Conservation (phyloP, 192 early-diverging fungal genomes). For the Gorgonomyces haynaldii region DNA sequence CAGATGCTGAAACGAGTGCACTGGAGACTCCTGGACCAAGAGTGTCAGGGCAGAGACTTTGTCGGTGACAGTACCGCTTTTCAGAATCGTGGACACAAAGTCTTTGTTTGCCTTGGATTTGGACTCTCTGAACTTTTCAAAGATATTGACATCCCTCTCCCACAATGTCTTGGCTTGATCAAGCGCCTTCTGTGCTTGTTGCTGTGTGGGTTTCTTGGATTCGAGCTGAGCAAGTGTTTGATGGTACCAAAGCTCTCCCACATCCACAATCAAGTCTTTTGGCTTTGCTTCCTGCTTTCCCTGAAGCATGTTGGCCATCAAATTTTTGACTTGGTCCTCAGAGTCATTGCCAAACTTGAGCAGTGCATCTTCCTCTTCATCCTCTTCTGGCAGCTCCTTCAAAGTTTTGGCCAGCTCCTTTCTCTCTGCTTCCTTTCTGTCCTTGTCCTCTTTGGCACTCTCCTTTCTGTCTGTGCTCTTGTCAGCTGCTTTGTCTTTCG, state of each 20-base stretch:
- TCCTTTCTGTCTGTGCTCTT: too few relatives aligned
- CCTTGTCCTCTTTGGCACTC: too few relatives aligned
- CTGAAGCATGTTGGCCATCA: conserved; percentile 21
- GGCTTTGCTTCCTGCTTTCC: conserved; percentile 8
- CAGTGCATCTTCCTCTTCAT: conserved; percentile 18
- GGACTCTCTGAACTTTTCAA: conserved; percentile 24
- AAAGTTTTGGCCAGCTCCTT: conserved; percentile 8
- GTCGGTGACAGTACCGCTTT: conserved; percentile 87
- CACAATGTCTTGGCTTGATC: conserved; percentile 51
- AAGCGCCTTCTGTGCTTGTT: conserved; percentile 5
- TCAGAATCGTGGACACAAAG: conserved; percentile 79
- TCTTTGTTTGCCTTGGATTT: conserved; percentile 67
- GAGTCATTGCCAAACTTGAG: conserved; percentile 18
- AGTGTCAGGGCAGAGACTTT: conserved; percentile 87
- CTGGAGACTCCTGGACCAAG: conserved; percentile 80
- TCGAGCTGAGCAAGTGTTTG: not conserved
- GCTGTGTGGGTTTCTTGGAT: not conserved
- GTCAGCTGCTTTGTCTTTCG: conserved; percentile 13
- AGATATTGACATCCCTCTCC: conserved; percentile 48
- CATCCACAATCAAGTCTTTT: conserved; percentile 1
- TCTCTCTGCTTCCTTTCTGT: conserved; percentile 3
- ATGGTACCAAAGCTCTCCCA: conserved; percentile 6
- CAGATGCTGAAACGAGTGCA: conserved; percentile 72
- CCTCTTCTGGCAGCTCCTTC: conserved; percentile 5
- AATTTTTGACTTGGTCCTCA: conserved; percentile 14